Evolutionary conservation across 129 eudicot genomes (phyloP).

Genomic region (Flaveria bidentis): DNA sequence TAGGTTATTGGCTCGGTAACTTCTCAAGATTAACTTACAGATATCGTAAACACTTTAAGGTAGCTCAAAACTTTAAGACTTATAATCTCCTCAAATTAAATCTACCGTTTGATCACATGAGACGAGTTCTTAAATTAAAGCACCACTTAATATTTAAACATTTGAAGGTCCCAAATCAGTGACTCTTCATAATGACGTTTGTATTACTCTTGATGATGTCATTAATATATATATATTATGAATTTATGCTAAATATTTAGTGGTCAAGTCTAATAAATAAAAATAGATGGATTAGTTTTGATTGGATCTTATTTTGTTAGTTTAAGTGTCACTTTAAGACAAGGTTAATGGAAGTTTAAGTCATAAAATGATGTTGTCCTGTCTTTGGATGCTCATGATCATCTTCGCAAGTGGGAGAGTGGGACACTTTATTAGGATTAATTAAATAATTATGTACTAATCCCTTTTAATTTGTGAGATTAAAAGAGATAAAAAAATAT

Average conservation of each 20-base stretch:
- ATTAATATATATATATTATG: slow-evolving; percentile 13
- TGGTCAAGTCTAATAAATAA: neutral
- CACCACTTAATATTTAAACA: neutral
- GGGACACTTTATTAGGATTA: slow-evolving; percentile 36
- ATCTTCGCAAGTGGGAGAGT: slow-evolving; percentile 40
- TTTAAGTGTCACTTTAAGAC: slow-evolving; percentile 49
- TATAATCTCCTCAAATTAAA: too few species aligned
- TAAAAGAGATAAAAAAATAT: too few species aligned
- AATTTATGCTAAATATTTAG: neutral
- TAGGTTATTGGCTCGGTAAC: too few species aligned
- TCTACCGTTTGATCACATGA: neutral
- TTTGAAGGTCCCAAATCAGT: slow-evolving; percentile 2
- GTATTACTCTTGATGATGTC: slow-evolving; percentile 49
- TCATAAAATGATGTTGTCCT: slow-evolving; percentile 41
- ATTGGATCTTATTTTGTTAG: slow-evolving; percentile 36
- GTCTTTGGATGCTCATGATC: slow-evolving; percentile 31
- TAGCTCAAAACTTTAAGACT: too few species aligned
- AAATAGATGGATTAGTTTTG: neutral
- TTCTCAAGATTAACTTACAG: too few species aligned
- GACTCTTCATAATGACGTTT: slow-evolving; percentile 41
- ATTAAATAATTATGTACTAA: neutral
- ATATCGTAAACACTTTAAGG: too few species aligned
- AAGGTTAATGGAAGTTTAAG: slow-evolving; percentile 50
- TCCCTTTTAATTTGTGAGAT: too few species aligned
- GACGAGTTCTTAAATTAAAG: neutral